Evolutionary conservation across 2,329 filamentous ascomycete species (phyloP).

Genomic region (Curvularia verruculosa): DNA sequence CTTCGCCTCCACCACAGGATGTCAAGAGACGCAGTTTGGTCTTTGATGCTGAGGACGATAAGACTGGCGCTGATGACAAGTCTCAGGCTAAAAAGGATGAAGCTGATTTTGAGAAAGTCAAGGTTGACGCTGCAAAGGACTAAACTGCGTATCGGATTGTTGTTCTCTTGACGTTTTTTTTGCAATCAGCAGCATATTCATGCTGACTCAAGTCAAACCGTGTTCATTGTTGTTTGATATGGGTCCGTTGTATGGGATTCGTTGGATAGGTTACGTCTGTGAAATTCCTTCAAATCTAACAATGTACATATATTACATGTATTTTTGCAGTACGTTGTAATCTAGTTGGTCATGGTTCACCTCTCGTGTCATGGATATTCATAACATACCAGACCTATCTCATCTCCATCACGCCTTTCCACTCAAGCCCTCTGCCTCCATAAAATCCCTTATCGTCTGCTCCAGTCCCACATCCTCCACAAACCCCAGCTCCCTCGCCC

Average conservation of each 20-base stretch:
- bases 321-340: neutral
- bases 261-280: neutral
- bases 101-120: neutral
- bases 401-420: neutral
- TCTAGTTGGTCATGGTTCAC: neutral
- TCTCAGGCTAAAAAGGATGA: neutral
- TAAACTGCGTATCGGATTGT: neutral
- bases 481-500: conserved; percentile 62
- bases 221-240: neutral
- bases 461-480: conserved; percentile 56
- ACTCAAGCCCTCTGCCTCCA: conserved; percentile 36
- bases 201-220: neutral
- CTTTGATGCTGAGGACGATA: conserved; percentile 27
- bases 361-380: neutral
- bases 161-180: neutral
- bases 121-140: neutral
- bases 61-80: conserved; percentile 16
- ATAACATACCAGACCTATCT: neutral
- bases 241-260: neutral
- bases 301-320: neutral
- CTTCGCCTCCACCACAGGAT: conserved; percentile 2
- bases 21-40: conserved; percentile 24
- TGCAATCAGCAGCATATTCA: neutral
- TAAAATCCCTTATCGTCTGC: conserved; percentile 55
- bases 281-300: neutral